These are phyloP conservation scores for Malassezia japonica DNA, from an alignment of 1,284 basidiomycete species.

Conservation along the genomic window DNA sequence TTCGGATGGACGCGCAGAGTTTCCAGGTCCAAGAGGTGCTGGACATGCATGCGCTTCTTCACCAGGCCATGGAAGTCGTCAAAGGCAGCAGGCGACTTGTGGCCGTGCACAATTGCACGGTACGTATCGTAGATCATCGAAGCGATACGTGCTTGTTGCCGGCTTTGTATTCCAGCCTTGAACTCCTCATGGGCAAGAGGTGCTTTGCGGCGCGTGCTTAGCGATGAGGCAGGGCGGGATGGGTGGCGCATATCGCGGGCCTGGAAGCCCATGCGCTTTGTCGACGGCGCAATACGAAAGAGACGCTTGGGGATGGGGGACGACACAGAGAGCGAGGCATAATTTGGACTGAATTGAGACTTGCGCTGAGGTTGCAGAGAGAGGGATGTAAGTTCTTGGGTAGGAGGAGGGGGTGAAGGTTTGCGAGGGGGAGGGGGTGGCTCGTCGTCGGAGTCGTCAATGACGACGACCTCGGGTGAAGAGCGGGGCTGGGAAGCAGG, in stretches of 20 bases:
- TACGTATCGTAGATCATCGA: conserved; percentile 14
- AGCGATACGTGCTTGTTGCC: conserved; percentile 14
- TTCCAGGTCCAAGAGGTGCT: conserved; percentile 21
- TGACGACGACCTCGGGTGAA: not conserved
- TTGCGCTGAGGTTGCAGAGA: not conserved
- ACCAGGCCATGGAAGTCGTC: conserved; percentile 19
- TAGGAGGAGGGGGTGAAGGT: not conserved
- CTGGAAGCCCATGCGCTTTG: not conserved
- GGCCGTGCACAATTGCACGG: not conserved
- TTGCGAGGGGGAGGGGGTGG: not conserved
- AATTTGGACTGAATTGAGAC: conserved; percentile 4
- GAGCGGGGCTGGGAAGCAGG: too few relatives aligned
- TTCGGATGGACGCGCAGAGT: not conserved
- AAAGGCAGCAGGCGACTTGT: not conserved
- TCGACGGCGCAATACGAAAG: not conserved
- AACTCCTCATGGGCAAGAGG: conserved; percentile 14
- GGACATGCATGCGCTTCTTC: conserved; percentile 16
- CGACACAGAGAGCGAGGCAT: not conserved
- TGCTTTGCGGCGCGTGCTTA: conserved; percentile 13
- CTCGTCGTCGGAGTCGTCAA: conserved; percentile 3
- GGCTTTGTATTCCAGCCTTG: conserved; percentile 6
- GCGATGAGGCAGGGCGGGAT: conserved; percentile 3
- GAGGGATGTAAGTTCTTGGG: not conserved
- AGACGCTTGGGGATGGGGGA: not conserved
- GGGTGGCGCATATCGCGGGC: not conserved